Percentiles rank a stretch among this genome's conserved stretches.
Conservation (phyloP, 2,329 filamentous ascomycete species). For the Aspergillus sp. region DNA sequence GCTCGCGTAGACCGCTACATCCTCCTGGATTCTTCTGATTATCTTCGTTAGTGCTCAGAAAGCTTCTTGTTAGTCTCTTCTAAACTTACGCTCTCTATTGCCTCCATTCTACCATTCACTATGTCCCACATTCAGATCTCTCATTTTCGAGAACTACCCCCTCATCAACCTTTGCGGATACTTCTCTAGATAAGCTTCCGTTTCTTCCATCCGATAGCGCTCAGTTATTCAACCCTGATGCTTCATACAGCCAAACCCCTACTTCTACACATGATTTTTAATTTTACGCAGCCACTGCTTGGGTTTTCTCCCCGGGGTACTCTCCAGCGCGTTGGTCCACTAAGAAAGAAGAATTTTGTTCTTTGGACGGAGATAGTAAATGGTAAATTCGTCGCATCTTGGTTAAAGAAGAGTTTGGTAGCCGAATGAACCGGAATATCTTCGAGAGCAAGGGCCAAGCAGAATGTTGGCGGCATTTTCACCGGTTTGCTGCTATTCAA, state of each 20-base stretch:
- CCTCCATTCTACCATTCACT: no score
- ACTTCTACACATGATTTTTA: conserved; percentile 1
- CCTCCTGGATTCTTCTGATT: no score
- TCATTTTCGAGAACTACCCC: background rate
- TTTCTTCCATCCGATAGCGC: conserved; percentile 1
- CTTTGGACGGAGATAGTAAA: conserved; percentile 1
- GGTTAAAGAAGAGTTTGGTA: conserved; percentile 1
- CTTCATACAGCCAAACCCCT: conserved; percentile 1
- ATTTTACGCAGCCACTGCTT: background rate
- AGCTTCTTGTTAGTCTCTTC: no score
- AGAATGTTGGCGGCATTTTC: background rate
- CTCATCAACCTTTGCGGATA: background rate
- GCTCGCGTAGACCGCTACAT: no score
- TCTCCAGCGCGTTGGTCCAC: background rate
- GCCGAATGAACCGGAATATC: conserved; percentile 1
- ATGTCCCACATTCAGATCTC: no score
- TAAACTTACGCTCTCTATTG: no score
- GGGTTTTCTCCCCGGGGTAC: background rate
- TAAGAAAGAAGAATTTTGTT: background rate
- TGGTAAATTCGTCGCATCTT: background rate
- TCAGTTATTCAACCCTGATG: background rate
- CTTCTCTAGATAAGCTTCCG: background rate
- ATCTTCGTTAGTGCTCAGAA: no score
- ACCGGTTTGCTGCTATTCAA: conserved; percentile 1
- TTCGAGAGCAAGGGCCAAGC: background rate